phyloP scores from a whole-genome alignment of 2,329 filamentous ascomycete species.

The Tetracladium maxilliforme region DNA sequence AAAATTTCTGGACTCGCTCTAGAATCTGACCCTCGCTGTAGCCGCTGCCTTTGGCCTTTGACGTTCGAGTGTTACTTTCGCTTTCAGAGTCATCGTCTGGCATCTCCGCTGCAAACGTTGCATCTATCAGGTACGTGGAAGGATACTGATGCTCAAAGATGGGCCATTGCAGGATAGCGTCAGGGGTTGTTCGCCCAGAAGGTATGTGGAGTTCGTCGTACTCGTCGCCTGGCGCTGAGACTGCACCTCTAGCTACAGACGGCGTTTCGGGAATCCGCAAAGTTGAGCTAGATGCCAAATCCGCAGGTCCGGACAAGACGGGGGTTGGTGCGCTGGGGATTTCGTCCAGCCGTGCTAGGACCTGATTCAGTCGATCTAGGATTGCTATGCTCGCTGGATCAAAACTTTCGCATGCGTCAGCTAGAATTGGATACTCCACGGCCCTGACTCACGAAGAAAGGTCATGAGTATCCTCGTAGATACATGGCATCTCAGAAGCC shows the following conservation, averaged over 20 bases:
- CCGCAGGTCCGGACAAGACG: constrained; percentile 1
- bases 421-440: constrained; percentile 2
- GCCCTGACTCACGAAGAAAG: constrained; percentile 1
- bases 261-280: too few species aligned
- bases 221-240: too few species aligned
- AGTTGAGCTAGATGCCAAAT: constrained; percentile 3
- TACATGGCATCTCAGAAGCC: constrained; percentile 7
- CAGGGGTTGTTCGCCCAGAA: constrained; percentile 10
- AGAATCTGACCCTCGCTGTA: too few species aligned
- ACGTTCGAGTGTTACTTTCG: too few species aligned
- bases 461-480: constrained; percentile 6
- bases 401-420: constrained; percentile 4
- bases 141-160: too few species aligned
- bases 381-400: constrained; percentile 5
- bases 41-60: too few species aligned
- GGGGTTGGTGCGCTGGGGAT: constrained; percentile 2
- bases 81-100: too few species aligned
- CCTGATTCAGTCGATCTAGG: constrained; percentile 7
- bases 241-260: too few species aligned
- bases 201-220: constrained; percentile 13
- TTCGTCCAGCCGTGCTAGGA: constrained; percentile 3
- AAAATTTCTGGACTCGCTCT: constrained; percentile 14
- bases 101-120: too few species aligned
- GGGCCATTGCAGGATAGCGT: constrained; percentile 13
- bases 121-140: too few species aligned